Base-by-base conservation (phyloP, 108 stramenopile species). In the Aurantiochytrium sp. region DNA sequence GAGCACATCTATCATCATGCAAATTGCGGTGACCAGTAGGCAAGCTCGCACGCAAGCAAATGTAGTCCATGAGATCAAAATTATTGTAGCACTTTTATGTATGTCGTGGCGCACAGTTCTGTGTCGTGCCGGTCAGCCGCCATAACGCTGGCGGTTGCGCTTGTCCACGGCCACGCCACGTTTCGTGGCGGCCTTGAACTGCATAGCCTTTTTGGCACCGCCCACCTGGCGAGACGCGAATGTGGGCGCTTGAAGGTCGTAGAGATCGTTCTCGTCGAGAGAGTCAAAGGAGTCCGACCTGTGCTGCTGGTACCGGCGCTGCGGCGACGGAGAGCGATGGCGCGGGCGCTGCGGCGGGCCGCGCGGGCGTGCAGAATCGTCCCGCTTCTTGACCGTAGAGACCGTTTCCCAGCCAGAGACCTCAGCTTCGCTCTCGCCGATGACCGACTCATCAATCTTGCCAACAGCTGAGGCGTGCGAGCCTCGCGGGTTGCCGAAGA, bases 401-500 rank as follows among this genome's bases (percentile, higher is more conserved):
- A 81, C 69, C 22, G 69, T 81, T 37, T 81, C 69, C 69, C 69
- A 81, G 22, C 6, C 37, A 45, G 41, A n/a, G 5, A 45, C 27
- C n/a, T 81, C 69, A 21, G 41, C 42, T 4, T 81, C 69, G 42
- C 27, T 30, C 22, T 81, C 69, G 42, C 69, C 69, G 22, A 81
- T 81, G 42, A 81, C 69, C 37, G 69, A 81, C 69, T 81, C 69
- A 21, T 81, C 69, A 45, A 81, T 81, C 55, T 59, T 59, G 32
- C 55, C 55, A n/a, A 59, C 55, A n/a, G 55, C 55, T 6, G 55
- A 59, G 5, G 31, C 31, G 55, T 59, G 55, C 55, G 55, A 59
- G 4, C 55, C 55, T 4, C 55, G 55, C 31, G 55, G 55, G 1
- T 59, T 59, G 27, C 55, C 55, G 17, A 59, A 59, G 55, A 59